These are phyloP conservation scores for Moesziomyces antarcticus DNA, from an alignment of 1,284 basidiomycete species.

Conservation along the genomic window DNA sequence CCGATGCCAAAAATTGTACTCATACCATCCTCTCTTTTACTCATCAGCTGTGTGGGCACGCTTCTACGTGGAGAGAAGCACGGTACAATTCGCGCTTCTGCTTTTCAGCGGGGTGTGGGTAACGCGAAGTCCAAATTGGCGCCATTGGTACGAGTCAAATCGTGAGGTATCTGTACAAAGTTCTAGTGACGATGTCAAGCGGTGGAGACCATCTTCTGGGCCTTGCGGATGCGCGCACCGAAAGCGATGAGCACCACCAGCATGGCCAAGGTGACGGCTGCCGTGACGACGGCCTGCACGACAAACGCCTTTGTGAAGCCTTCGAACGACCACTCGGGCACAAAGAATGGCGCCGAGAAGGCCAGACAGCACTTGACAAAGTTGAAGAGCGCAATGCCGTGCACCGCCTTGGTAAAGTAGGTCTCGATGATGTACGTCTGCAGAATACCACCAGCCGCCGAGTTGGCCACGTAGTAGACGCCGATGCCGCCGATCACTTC, in stretches of 20 bases:
- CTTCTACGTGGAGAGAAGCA: too few species aligned
- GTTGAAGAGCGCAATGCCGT: constrained; percentile 68
- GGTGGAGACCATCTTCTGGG: constrained; percentile 46
- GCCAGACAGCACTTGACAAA: constrained; percentile 69
- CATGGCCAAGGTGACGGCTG: constrained; percentile 52
- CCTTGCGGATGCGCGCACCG: constrained; percentile 37
- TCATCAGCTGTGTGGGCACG: too few species aligned
- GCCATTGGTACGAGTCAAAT: neutral
- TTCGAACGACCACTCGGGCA: constrained; percentile 61
- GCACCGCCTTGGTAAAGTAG: constrained; percentile 62
- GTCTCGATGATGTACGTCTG: constrained; percentile 67
- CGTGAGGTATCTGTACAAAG: constrained; percentile 5
- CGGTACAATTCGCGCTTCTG: too few species aligned
- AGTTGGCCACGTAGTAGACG: constrained; percentile 61
- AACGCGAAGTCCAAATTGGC: too few species aligned
- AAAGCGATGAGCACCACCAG: constrained; percentile 45
- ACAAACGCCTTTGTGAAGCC: constrained; percentile 58
- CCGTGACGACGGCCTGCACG: constrained; percentile 62
- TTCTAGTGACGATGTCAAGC: constrained; percentile 2
- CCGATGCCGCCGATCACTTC: constrained; percentile 66
- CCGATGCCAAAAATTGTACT: constrained; percentile 19
- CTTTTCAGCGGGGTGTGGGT: too few species aligned
- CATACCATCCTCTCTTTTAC: constrained; percentile 3
- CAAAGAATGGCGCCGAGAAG: constrained; percentile 67
- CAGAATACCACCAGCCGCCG: constrained; percentile 32